A percentile compares a stretch with the other conserved stretches of the same genome.
Evolutionary conservation across 768 basidiomycete species (phyloP).

Genomic region (Rhodocollybia butyracea): DNA sequence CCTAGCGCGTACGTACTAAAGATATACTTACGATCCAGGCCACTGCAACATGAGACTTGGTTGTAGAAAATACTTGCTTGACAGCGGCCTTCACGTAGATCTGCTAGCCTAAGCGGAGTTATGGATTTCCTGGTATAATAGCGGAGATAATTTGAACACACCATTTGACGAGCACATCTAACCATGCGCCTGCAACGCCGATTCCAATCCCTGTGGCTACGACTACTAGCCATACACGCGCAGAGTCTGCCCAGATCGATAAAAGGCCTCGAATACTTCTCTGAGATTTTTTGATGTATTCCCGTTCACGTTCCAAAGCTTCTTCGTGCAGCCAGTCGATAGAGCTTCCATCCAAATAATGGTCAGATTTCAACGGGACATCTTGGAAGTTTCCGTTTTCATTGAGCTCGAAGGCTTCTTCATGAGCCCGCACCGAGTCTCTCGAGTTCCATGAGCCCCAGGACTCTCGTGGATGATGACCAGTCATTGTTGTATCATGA

Average conservation of each 20-base stretch:
- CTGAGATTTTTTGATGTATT: conserved; percentile 44
- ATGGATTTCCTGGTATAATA: neutral
- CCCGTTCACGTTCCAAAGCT: conserved; percentile 55
- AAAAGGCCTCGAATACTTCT: conserved; percentile 55
- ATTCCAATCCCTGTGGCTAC: conserved; percentile 64
- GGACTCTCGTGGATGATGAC: conserved; percentile 1
- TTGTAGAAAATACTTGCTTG: conserved; percentile 70
- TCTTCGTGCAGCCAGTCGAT: conserved; percentile 74
- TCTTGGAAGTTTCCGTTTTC: conserved; percentile 4
- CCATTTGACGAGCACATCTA: conserved; percentile 76
- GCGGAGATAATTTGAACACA: conserved; percentile 23
- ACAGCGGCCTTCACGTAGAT: conserved; percentile 67
- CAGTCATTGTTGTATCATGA: neutral
- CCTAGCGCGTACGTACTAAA: neutral
- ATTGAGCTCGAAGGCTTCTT: conserved; percentile 3
- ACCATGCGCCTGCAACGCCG: conserved; percentile 65
- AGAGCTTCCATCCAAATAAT: conserved; percentile 56
- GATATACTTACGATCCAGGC: conserved; percentile 46
- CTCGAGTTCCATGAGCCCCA: conserved; percentile 2
- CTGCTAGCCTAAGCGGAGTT: conserved; percentile 51
- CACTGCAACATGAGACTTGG: conserved; percentile 67
- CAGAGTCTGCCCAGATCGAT: conserved; percentile 51
- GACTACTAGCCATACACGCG: conserved; percentile 65
- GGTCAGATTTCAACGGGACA: neutral
- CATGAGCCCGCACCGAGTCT: neutral